Evolutionary conservation across 805 yeast genomes (phyloP).

Genomic region (Candida caryicola): DNA sequence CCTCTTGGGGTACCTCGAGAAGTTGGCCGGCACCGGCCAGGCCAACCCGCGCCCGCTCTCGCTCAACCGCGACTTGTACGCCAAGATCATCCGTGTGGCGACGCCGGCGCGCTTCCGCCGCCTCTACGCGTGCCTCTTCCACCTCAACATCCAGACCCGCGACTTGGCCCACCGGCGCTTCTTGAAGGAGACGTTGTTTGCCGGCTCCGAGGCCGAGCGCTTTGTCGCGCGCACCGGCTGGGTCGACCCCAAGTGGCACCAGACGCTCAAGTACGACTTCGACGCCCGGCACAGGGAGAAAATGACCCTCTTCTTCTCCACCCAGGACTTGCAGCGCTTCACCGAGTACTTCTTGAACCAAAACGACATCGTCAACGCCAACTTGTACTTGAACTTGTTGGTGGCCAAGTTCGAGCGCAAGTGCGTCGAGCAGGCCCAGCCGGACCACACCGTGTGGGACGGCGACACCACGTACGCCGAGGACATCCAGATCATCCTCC

Average conservation of each 20-base stretch:
- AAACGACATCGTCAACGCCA: slow-evolving; percentile 31
- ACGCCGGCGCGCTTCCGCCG: slow-evolving; percentile 18
- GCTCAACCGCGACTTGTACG: slow-evolving; percentile 14
- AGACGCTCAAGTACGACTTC: slow-evolving; percentile 20
- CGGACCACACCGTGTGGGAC: slow-evolving; percentile 2
- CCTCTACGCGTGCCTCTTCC: slow-evolving; percentile 29
- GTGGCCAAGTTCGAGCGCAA: slow-evolving; percentile 35
- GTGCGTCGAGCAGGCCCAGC: slow-evolving; percentile 11
- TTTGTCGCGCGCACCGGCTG: slow-evolving; percentile 37
- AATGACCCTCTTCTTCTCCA: slow-evolving; percentile 32
- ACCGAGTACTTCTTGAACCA: slow-evolving; percentile 20
- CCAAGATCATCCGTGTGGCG: slow-evolving; percentile 15
- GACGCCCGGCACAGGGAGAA: slow-evolving; percentile 17
- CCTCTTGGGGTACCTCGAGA: slow-evolving; percentile 24
- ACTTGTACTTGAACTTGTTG: slow-evolving; percentile 33
- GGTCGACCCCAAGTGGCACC: slow-evolving; percentile 37
- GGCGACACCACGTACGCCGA: slow-evolving; percentile 16
- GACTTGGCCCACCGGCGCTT: slow-evolving; percentile 11
- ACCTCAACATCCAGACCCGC: slow-evolving; percentile 31
- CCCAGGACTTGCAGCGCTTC: slow-evolving; percentile 24
- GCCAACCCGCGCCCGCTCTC: slow-evolving; percentile 23
- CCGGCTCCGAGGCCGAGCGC: slow-evolving; percentile 31
- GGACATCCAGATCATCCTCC: slow-evolving; percentile 27
- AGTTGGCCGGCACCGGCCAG: slow-evolving; percentile 21
- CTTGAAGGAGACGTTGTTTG: slow-evolving; percentile 22